Evolutionary conservation across 306 rosid genomes (phyloP).

Genomic region (Vicia villosa): DNA sequence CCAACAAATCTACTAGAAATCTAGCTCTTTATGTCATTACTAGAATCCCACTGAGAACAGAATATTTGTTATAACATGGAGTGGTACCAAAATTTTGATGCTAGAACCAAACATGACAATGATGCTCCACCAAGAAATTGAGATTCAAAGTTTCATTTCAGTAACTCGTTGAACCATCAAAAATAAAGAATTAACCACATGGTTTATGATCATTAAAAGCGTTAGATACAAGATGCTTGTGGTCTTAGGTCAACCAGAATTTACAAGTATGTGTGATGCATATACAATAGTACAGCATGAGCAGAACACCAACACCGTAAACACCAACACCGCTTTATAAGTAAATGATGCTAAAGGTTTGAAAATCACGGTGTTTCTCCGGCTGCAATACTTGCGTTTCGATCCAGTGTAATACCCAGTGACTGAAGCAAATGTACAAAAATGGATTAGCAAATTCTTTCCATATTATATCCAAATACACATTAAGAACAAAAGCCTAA

Average conservation of each 20-base stretch:
- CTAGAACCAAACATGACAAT: constrained; percentile 33
- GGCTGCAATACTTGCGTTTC: constrained; percentile 26
- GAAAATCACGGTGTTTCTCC: constrained; percentile 23
- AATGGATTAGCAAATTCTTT: constrained; percentile 28
- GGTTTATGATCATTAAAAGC: neutral
- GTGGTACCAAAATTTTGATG: constrained; percentile 22
- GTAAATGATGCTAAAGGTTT: constrained; percentile 17
- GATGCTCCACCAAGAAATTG: constrained; percentile 33
- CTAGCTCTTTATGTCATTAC: neutral
- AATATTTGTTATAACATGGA: constrained; percentile 22
- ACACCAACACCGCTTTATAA: neutral
- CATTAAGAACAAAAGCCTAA: neutral
- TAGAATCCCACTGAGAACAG: constrained; percentile 25
- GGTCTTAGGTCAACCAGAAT: constrained; percentile 28
- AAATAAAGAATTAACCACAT: neutral
- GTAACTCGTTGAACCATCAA: constrained; percentile 22
- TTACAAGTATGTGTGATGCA: constrained; percentile 35
- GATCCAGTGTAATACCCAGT: constrained; percentile 36
- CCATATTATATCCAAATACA: neutral
- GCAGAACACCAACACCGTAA: constrained; percentile 10
- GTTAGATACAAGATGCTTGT: constrained; percentile 16
- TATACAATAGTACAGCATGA: constrained; percentile 28
- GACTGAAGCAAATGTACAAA: constrained; percentile 40
- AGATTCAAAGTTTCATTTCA: constrained; percentile 2
- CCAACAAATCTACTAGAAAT: constrained; percentile 7